phyloP scores from a whole-genome alignment of 345 rosid species.

The Aquilaria malaccensis region DNA sequence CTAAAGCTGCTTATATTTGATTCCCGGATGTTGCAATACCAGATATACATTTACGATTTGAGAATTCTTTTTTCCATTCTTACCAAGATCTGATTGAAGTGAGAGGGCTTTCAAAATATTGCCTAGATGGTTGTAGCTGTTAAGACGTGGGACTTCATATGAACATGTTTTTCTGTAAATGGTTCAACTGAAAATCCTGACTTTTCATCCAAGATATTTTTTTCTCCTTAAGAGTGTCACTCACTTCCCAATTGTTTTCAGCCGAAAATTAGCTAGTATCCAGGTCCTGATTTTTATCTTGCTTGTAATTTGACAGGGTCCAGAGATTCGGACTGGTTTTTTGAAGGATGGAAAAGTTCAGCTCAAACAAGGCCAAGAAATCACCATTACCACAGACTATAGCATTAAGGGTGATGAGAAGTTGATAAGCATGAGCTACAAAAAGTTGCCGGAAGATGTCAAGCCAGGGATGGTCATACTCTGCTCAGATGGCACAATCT shows the following conservation, averaged over 20 bases:
- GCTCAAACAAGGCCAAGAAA: slow-evolving; percentile 70
- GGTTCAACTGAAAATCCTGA: not conserved
- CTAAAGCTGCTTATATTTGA: too few relatives aligned
- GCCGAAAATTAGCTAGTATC: too few relatives aligned
- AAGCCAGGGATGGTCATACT: slow-evolving; percentile 88
- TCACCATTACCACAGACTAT: slow-evolving; percentile 80
- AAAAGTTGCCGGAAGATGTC: slow-evolving; percentile 76
- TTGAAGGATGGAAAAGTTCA: slow-evolving; percentile 61
- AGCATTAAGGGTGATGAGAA: slow-evolving; percentile 65
- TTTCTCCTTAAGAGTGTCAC: not conserved
- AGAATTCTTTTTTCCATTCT: not conserved
- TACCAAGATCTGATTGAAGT: not conserved
- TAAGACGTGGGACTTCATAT: not conserved
- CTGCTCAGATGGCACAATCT: slow-evolving; percentile 94
- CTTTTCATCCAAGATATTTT: not conserved
- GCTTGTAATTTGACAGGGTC: slow-evolving; percentile 41
- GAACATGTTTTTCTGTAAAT: not conserved
- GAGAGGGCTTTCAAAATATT: not conserved
- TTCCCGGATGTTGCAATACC: too few relatives aligned
- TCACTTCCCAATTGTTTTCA: too few relatives aligned
- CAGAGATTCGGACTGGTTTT: slow-evolving; percentile 81
- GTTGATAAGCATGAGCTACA: slow-evolving; percentile 88
- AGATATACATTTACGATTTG: not conserved
- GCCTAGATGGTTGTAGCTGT: not conserved
- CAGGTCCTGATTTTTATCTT: not conserved